Evolutionary conservation across 2,329 filamentous ascomycete genomes (phyloP).

Genomic region (Metarhizium robertsii): DNA sequence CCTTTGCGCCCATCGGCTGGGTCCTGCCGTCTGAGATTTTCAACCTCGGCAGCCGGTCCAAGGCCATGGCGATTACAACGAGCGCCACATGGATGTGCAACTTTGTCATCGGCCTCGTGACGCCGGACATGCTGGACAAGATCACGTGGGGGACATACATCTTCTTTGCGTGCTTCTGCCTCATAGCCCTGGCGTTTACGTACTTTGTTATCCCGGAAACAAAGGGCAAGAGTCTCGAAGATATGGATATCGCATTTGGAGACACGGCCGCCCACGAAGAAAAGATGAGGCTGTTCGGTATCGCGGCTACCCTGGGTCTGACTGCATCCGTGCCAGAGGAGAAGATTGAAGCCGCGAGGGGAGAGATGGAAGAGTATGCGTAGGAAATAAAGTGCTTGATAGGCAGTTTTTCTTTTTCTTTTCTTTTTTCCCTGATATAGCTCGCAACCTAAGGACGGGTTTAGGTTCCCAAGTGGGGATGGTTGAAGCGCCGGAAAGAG

Average conservation of each 20-base stretch:
- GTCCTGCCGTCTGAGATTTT: slow-evolving; percentile 57
- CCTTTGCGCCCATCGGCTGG: slow-evolving; percentile 54
- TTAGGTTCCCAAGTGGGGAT: no score
- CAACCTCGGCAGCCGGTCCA: slow-evolving; percentile 45
- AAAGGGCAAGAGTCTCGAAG: slow-evolving; percentile 42
- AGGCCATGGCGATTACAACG: slow-evolving; percentile 50
- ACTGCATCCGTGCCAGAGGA: slow-evolving; percentile 13
- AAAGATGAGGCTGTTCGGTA: slow-evolving; percentile 16
- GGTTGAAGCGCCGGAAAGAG: no score
- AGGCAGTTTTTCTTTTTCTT: no score
- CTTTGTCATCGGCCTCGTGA: slow-evolving; percentile 26
- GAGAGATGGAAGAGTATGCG: slow-evolving; percentile 5
- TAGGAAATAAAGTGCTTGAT: background rate
- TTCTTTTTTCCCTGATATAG: no score
- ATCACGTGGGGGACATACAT: slow-evolving; percentile 45
- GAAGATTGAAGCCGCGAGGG: slow-evolving; percentile 7
- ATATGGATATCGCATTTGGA: slow-evolving; percentile 42
- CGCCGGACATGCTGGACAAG: slow-evolving; percentile 40
- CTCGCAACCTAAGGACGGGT: no score
- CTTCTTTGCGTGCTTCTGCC: slow-evolving; percentile 49
- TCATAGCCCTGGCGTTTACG: slow-evolving; percentile 39
- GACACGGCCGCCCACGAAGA: slow-evolving; percentile 27
- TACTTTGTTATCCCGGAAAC: slow-evolving; percentile 51
- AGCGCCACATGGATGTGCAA: slow-evolving; percentile 34
- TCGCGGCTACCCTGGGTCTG: slow-evolving; percentile 17